Base-by-base conservation (phyloP, 768 basidiomycete genomes). In the Fomitopsis serialis region DNA sequence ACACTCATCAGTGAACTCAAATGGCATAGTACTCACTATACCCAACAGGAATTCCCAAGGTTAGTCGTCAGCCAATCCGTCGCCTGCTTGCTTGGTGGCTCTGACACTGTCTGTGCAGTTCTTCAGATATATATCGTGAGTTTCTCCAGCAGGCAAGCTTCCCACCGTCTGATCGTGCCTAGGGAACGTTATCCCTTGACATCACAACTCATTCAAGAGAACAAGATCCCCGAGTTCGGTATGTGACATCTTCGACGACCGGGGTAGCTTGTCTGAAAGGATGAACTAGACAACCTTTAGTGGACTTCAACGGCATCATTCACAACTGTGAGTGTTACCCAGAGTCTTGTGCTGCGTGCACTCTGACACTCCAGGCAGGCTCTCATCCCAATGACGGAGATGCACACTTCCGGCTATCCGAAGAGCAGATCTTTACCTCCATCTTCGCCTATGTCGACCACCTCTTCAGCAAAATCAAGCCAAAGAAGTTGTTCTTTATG, bases 181-280 rank as follows among this genome's bases (percentile, higher is more conserved):
- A 96, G 93, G 57, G 97, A 98, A 76, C 86, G 97, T 56, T 99
- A 99, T 69, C 96, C 97, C 48, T 80, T 99, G 60, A 99, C 95
- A 15, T 98, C 96, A 17, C 97, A 98, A 69, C 78, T 98, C 54
- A 97, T 98, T 58, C 85, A 96, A 69, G 94, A 97, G 76, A 97
- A 98, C 74, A 93, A 94, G 77, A 98, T 99, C 56, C 96, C 94
- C 15, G 97, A 98, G 71, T 99, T 99, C 66, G 96, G 92, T 89
- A 57, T 56, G 79, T 67, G 9, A 56, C 54, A 37, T 47, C 37
- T 12, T 27, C 24, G 36, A 9, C 9, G 13, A 21, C 3, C n/a
- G 37, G 3, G 10, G 44, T 34, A 19, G 21, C 36, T 2, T 21
- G 54, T 58, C 48, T 59, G 5, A 65, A 45, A 34, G 42, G 53